Conservation (phyloP, 352 stramenopile species). For the Pythium rhizo-oryzae region DNA sequence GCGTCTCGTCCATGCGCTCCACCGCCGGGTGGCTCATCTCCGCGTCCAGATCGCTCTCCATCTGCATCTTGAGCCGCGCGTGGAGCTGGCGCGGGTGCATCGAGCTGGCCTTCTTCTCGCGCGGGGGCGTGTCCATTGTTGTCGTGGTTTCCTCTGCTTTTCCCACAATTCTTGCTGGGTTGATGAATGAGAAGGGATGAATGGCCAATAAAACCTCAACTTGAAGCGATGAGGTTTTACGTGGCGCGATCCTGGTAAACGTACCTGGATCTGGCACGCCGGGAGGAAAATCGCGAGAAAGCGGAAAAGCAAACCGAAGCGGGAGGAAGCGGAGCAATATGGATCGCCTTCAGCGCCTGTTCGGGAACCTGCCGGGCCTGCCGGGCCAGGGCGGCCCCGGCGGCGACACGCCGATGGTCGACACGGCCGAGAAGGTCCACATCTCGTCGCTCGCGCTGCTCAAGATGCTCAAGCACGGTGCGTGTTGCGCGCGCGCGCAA, state of each 20-base stretch:
- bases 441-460: slow-evolving; percentile 98
- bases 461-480: slow-evolving; percentile 99
- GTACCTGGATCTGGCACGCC: slow-evolving; percentile 19
- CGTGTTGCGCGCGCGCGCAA: neutral
- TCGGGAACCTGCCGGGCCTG: slow-evolving; percentile 83
- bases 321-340: slow-evolving; percentile 35
- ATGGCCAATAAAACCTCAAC: slow-evolving; percentile 26
- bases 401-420: slow-evolving; percentile 92
- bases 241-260: slow-evolving; percentile 20
- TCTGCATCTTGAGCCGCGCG: slow-evolving; percentile 72
- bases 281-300: slow-evolving; percentile 18
- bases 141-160: neutral
- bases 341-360: slow-evolving; percentile 86
- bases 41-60: slow-evolving; percentile 68
- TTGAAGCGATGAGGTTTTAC: slow-evolving; percentile 37
- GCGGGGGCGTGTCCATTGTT: slow-evolving; percentile 71
- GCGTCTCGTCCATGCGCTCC: slow-evolving; percentile 52
- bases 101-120: slow-evolving; percentile 40
- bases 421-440: slow-evolving; percentile 99
- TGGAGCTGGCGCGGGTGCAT: slow-evolving; percentile 58
- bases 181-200: slow-evolving; percentile 1
- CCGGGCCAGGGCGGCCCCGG: slow-evolving; percentile 67
- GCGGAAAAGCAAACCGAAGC: slow-evolving; percentile 17
- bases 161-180: neutral
- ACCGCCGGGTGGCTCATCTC: slow-evolving; percentile 53